Evolutionary conservation across 345 rosid species (phyloP), one percentile per base, ranked within the genome.

Genomic region (Eutrema heterophyllum): DNA sequence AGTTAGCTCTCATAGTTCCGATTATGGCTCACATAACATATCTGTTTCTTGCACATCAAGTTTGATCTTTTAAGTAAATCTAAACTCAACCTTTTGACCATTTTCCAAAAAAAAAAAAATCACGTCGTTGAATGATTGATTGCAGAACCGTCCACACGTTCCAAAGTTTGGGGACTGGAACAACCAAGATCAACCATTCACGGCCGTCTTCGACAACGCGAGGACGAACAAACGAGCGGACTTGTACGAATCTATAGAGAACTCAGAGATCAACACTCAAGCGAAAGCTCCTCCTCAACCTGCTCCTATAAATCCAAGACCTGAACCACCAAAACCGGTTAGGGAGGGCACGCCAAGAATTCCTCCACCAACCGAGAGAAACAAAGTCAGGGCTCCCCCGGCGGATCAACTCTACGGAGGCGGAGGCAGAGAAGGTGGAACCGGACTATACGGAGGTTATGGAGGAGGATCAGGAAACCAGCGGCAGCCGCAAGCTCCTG

Each of bases 381-480:
- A 35, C 76, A 80, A 21, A 89, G 86, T 76, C 62, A 84, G 59
- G 65, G 57, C 69, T 49, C 78, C 83, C 26, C 84, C 92, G n/a
- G 83, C 90, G 0, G 88, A 78, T 55, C 86, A 60, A 38, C 77
- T 61, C 38, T 67, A 67, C 24, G 59, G 67, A 51, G 46, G n/a
- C 14, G 36, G 68, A 35, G 29, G 38, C 11, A 56, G 43, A 26
- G 51, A 18, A 4, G 43, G 21, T 3, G 56, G 24, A 26, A 50
- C 58, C 15, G 61, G 76, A 62, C 59, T 62, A 27, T 69, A 69
- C 39, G 72, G 75, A 46, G 71, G 67, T 36, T 64, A 30, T 32
- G 71, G 66, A 62, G 65, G 29, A 16, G 24, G 64, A 71, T 50
- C 76, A 49, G 72, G 63, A 49, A 66, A 66, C 54, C 43, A 40